Percentiles rank a stretch among this genome's conserved stretches.
Evolutionary conservation across 2,329 filamentous ascomycete genomes (phyloP).

Genomic region (Aureobasidium namibiae): DNA sequence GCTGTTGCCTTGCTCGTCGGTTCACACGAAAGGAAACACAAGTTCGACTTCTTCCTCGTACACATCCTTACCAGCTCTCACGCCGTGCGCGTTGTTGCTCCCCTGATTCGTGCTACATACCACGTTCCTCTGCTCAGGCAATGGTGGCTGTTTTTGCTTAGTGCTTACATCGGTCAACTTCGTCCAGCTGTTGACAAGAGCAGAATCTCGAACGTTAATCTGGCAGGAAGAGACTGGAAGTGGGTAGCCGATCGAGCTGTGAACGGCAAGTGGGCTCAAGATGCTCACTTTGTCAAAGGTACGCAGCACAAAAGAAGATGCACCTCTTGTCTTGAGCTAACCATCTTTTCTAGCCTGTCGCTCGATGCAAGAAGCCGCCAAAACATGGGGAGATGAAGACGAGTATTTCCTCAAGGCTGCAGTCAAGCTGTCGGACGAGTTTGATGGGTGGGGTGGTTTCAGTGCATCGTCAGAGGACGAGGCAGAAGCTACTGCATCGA

Average conservation of each 20-base stretch:
- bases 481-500: slow-evolving; percentile 1
- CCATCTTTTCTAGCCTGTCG: slow-evolving; percentile 49
- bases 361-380: slow-evolving; percentile 64
- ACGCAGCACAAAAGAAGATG: slow-evolving; percentile 19
- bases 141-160: slow-evolving; percentile 81
- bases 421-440: slow-evolving; percentile 64
- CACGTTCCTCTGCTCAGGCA: slow-evolving; percentile 69
- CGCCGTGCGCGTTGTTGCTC: slow-evolving; percentile 77
- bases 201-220: slow-evolving; percentile 50
- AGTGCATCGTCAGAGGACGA: slow-evolving; percentile 2
- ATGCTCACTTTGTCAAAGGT: slow-evolving; percentile 84
- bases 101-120: slow-evolving; percentile 62
- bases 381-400: slow-evolving; percentile 65
- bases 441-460: slow-evolving; percentile 52
- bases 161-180: slow-evolving; percentile 67
- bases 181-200: slow-evolving; percentile 65
- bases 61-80: slow-evolving; percentile 81
- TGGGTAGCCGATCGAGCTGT: slow-evolving; percentile 66
- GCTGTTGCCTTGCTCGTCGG: slow-evolving; percentile 54
- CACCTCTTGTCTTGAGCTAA: not conserved
- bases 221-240: slow-evolving; percentile 64
- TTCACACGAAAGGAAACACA: slow-evolving; percentile 40
- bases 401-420: slow-evolving; percentile 60
- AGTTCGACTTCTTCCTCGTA: slow-evolving; percentile 76
- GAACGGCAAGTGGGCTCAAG: slow-evolving; percentile 56